phyloP scores from a whole-genome alignment of 2,329 filamentous ascomycete genomes.

The Trichoderma semiorbis region DNA sequence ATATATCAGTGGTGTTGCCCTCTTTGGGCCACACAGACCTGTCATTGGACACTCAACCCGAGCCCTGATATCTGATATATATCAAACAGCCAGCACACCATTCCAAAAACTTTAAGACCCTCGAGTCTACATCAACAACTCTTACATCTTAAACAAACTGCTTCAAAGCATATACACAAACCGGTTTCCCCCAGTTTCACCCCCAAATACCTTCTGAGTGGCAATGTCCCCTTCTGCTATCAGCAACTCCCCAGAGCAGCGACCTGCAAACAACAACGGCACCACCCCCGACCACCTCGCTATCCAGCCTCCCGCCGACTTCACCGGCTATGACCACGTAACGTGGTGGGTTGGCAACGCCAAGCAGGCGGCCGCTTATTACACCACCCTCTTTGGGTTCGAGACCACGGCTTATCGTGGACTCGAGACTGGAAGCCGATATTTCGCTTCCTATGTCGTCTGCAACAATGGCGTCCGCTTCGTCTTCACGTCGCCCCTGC shows the following conservation, averaged over 20 bases:
- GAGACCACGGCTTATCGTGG: conserved; percentile 77
- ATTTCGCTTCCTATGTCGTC: conserved; percentile 79
- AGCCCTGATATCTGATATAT: background rate
- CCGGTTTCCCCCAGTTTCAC: background rate
- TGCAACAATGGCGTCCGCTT: conserved; percentile 74
- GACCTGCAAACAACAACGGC: conserved; percentile 41
- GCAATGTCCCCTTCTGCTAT: conserved; percentile 59
- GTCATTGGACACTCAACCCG: background rate
- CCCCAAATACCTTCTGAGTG: conserved; percentile 12
- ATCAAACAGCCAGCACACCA: background rate
- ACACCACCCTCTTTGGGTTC: conserved; percentile 85
- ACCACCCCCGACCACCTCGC: conserved; percentile 49
- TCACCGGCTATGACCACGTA: conserved; percentile 86
- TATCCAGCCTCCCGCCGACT: conserved; percentile 52
- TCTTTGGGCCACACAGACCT: background rate
- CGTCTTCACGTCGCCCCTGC: conserved; percentile 77
- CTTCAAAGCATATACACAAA: background rate
- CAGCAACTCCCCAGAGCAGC: conserved; percentile 46
- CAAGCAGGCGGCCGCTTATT: conserved; percentile 89
- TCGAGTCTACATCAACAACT: background rate
- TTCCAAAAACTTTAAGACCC: background rate
- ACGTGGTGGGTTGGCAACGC: conserved; percentile 97
- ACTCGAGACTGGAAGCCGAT: conserved; percentile 81
- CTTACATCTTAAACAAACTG: background rate
- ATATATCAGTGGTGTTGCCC: background rate